Conservation (phyloP, 2,329 filamentous ascomycete species). For the Trichophyton verrucosum region DNA sequence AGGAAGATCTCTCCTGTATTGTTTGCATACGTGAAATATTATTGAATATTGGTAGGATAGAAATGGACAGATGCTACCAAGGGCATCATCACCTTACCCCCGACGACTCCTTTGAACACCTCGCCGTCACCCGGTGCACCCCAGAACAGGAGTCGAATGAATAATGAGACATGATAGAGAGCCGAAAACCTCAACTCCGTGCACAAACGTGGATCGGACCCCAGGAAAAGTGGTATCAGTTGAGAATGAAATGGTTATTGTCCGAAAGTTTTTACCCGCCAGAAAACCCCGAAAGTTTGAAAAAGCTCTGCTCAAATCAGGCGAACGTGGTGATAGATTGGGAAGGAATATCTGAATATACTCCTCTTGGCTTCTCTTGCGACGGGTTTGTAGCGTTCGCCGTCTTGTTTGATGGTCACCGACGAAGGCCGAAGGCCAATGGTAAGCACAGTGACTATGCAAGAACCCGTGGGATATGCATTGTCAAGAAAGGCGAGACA, state of each 20-base stretch:
- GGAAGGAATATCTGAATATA: background rate
- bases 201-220: background rate
- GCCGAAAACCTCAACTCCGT: background rate
- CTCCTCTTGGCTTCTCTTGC: background rate
- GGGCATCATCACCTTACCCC: background rate
- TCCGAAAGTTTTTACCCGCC: conserved; percentile 1
- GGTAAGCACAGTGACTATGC: background rate
- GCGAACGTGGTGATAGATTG: background rate
- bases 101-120: background rate
- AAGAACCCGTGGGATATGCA: background rate
- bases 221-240: background rate
- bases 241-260: background rate
- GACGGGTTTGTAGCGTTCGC: background rate
- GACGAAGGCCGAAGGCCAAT: conserved; percentile 2
- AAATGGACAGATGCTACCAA: background rate
- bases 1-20: too few species aligned
- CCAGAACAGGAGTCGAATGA: background rate
- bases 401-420: background rate
- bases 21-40: background rate
- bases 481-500: background rate
- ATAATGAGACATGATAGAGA: background rate
- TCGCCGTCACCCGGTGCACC: background rate
- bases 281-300: background rate
- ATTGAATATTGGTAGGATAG: background rate
- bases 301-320: background rate